Percentiles rank a stretch among this genome's conserved stretches.
phyloP scores from a whole-genome alignment of 2,329 filamentous ascomycete genomes.

The Dothideomycetes sp. region DNA sequence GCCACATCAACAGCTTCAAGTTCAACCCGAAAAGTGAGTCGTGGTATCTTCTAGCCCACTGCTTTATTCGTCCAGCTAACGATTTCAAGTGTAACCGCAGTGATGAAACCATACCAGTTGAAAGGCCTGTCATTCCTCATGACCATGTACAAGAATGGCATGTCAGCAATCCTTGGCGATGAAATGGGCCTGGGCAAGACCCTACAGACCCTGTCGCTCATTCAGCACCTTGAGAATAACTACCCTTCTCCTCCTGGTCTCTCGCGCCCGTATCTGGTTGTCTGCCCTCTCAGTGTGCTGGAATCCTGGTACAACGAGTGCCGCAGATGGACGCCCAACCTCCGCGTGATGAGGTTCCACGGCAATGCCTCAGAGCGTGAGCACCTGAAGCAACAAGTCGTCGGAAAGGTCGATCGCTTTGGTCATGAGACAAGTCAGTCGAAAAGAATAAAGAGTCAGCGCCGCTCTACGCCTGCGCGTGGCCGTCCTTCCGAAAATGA shows the following conservation, averaged over 20 bases:
- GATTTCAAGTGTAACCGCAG: constrained; percentile 29
- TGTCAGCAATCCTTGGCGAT: constrained; percentile 36
- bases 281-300: constrained; percentile 41
- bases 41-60: no score
- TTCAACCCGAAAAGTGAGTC: constrained; percentile 26
- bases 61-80: no score
- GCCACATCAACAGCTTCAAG: constrained; percentile 28
- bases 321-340: constrained; percentile 34
- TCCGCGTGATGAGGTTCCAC: constrained; percentile 39
- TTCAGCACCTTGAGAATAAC: constrained; percentile 36
- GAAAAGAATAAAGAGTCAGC: constrained; percentile 9
- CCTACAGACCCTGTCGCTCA: constrained; percentile 37
- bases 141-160: constrained; percentile 33
- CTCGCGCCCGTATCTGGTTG: constrained; percentile 32
- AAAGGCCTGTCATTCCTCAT: constrained; percentile 40
- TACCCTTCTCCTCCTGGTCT: constrained; percentile 26
- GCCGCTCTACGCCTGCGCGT: constrained; percentile 15
- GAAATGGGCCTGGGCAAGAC: constrained; percentile 43
- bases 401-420: constrained; percentile 33
- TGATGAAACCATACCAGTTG: constrained; percentile 41
- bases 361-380: constrained; percentile 32
- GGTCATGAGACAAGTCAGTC: constrained; percentile 29
- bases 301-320: constrained; percentile 38
- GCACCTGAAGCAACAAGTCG: constrained; percentile 35
- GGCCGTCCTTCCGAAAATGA: constrained; percentile 14